These are phyloP conservation scores for Malania oleifera DNA, from an alignment of 164 flowering plant species.

Conservation along the genomic window DNA sequence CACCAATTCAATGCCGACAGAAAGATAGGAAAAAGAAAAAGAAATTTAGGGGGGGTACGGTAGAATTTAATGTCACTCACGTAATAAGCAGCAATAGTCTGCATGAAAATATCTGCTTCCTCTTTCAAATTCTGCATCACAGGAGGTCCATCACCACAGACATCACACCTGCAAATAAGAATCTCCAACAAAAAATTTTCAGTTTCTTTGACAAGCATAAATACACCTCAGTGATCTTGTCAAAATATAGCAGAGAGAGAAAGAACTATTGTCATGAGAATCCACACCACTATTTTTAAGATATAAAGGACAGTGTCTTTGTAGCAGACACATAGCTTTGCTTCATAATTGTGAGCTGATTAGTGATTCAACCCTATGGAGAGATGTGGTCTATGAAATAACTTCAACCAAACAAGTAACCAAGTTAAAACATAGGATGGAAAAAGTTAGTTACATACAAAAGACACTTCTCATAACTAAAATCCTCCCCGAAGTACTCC, in stretches of 20 bases:
- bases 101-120: conserved; percentile 55
- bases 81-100: conserved; percentile 42
- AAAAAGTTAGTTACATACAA: conserved; percentile 41
- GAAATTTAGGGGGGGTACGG: too few relatives aligned
- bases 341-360: too few relatives aligned
- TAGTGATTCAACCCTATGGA: background rate
- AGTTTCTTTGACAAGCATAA: background rate
- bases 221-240: background rate
- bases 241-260: background rate
- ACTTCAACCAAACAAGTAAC: background rate
- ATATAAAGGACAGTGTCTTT: too few relatives aligned
- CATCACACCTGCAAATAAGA: conserved; percentile 69
- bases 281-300: too few relatives aligned
- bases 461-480: conserved; percentile 45
- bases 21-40: background rate
- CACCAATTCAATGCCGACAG: background rate
- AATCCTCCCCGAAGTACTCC: conserved; percentile 83
- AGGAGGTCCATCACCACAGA: conserved; percentile 72
- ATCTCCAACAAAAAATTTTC: background rate
- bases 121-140: conserved; percentile 51
- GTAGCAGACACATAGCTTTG: too few relatives aligned
- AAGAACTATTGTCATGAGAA: too few relatives aligned
- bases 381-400: background rate
- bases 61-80: conserved; percentile 29
- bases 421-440: background rate